Base-by-base conservation (phyloP, 2,329 filamentous ascomycete genomes). In the Bimuria novae-zelandiae region DNA sequence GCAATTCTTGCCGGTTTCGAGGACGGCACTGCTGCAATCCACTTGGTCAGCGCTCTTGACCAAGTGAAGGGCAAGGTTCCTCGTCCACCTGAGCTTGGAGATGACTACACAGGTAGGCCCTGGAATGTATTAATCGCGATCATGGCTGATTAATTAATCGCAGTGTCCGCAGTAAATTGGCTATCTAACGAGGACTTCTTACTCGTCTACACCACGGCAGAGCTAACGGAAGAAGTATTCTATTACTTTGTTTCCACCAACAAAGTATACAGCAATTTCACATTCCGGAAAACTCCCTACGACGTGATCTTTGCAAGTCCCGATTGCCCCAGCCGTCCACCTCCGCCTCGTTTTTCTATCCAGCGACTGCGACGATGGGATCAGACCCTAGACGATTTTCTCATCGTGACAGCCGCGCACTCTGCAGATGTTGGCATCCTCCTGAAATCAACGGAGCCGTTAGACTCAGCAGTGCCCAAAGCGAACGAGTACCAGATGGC, bases 121-220 rank as follows among this genome's bases (percentile, higher is more conserved):
- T 32, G 35, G 14, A 0, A 48, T 10, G 14, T 11, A 21, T 23
- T 5, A 22, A 36, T 3, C 10, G n/a, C 2, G 12, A 32, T 30
- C 37, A 11, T 22, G 12, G 10, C n/a, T 11, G 30, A 40, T 25
- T 23, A 33, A 48, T 61, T 43, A 60, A 56, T 25, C 33, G 51
- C 44, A 88, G 90, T 95, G 2, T 90, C 91, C 3, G 88, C 89
- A 14, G 81, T 99, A 35, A 82, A 83, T 32, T 99, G 95, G 94
- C 81, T 97, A 17, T 89, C 94, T 67, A 96, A 94, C 62, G 78
- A 95, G 63, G 77, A 93, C 2, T 95, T 97, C 69, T 80, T 97
- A 39, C 81, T 88, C 50, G 84, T 94, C 19, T 88, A 97, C 73
- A 64, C 64, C 33, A 57, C 64, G 7, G 79, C 80, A 48, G 76